These are phyloP conservation scores for Adansonia rubrostipa DNA, from an alignment of 441 rosid species.

Conservation along the genomic window DNA sequence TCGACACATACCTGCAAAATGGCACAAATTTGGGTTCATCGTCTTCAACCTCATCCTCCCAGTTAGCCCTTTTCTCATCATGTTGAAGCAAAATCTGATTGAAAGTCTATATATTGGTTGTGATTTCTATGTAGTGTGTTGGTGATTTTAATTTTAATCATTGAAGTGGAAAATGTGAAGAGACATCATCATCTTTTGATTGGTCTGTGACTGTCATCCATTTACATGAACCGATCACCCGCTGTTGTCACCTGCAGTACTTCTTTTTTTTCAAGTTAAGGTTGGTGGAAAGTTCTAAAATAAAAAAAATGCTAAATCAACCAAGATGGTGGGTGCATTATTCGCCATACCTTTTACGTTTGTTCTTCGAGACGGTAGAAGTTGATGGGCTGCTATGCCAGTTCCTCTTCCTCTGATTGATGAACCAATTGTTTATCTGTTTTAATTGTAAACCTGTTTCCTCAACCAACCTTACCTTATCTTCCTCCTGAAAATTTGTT, in stretches of 20 bases:
- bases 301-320: background rate
- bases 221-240: constrained; percentile 60
- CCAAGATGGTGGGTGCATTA: background rate
- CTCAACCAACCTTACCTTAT: constrained; percentile 87
- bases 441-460: constrained; percentile 96
- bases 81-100: constrained; percentile 25
- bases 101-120: constrained; percentile 21
- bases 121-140: constrained; percentile 23
- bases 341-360: constrained; percentile 79
- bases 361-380: constrained; percentile 81
- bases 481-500: constrained; percentile 78
- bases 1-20: constrained; percentile 18
- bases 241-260: constrained; percentile 86
- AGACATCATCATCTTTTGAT: background rate
- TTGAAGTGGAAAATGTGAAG: constrained; percentile 8
- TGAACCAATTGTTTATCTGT: constrained; percentile 99
- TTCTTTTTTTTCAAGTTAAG: constrained; percentile 46
- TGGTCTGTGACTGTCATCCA: constrained; percentile 14
- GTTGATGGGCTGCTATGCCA: constrained; percentile 96
- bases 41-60: constrained; percentile 22
- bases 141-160: background rate
- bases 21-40: constrained; percentile 1
- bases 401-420: constrained; percentile 94
- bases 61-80: constrained; percentile 30
- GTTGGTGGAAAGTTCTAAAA: constrained; percentile 38